phyloP scores from a whole-genome alignment of 192 early-diverging fungal genomes.

The Podila epigama region DNA sequence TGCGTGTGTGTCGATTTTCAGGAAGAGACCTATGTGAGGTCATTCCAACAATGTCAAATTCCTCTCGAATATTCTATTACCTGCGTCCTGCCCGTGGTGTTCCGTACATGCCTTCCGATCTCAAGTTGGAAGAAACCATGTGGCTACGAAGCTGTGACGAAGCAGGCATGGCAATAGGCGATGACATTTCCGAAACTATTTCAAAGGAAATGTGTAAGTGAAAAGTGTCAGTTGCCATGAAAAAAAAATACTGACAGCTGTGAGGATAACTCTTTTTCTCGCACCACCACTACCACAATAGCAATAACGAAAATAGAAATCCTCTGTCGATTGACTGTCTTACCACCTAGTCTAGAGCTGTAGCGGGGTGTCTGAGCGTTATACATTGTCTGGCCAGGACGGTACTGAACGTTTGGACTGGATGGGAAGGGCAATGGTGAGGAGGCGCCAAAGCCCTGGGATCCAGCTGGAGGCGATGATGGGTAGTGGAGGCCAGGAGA shows the following conservation, averaged over 20 bases:
- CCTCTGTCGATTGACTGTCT: conserved; percentile 1
- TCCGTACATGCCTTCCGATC: conserved; percentile 33
- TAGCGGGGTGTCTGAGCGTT: conserved; percentile 12
- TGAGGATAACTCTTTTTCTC: too few relatives aligned
- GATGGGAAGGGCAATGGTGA: conserved; percentile 37
- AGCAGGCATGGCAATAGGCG: conserved; percentile 32
- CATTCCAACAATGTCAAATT: not conserved
- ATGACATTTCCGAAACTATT: conserved; percentile 11
- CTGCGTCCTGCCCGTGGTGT: conserved; percentile 23
- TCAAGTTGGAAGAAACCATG: conserved; percentile 37
- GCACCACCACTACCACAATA: not conserved
- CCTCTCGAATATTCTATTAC: not conserved
- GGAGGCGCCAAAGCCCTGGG: conserved; percentile 9
- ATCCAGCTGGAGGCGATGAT: conserved; percentile 13
- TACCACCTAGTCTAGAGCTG: conserved; percentile 10
- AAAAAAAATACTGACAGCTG: not conserved
- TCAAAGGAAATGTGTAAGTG: not conserved
- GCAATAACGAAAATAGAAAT: not conserved
- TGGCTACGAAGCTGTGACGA: conserved; percentile 31
- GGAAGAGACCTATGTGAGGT: not conserved
- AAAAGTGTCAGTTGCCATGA: not conserved
- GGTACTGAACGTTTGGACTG: conserved; percentile 24
- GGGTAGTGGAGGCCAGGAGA: conserved; percentile 46
- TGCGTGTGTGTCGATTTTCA: not conserved
- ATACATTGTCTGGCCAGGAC: conserved; percentile 20